A percentile compares a stretch with the other conserved stretches of the same genome.
phyloP scores from a whole-genome alignment of 176 grass and related monocot genomes.

The Triticum monococcum region DNA sequence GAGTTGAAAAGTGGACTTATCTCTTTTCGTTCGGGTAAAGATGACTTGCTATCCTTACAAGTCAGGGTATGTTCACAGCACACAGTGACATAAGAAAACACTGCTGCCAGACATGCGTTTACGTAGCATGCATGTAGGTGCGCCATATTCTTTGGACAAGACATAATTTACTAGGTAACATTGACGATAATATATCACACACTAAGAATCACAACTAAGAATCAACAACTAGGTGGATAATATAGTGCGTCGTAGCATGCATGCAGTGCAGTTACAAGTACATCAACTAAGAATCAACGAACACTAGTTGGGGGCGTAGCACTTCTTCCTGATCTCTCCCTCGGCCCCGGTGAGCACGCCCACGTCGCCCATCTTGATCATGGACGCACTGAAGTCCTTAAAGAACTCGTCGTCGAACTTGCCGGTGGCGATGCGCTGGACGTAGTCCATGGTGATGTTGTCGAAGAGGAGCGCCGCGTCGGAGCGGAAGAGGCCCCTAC shows the following conservation, averaged over 20 bases:
- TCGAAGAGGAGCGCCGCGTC: not conserved
- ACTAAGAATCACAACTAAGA: too few species aligned
- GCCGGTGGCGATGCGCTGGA: not conserved
- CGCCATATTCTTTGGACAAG: too few species aligned
- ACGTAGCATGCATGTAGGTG: not conserved
- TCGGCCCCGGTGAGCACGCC: conserved; percentile 24
- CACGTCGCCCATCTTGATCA: conserved; percentile 30
- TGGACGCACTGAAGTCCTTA: not conserved
- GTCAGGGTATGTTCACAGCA: not conserved
- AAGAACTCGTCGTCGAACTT: not conserved
- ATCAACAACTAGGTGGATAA: not conserved
- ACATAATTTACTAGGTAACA: not conserved
- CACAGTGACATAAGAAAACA: not conserved
- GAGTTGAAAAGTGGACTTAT: too few species aligned
- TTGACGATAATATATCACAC: not conserved
- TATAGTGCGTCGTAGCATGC: not conserved
- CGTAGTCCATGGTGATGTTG: not conserved
- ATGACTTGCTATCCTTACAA: not conserved
- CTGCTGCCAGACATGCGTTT: not conserved
- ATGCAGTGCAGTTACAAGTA: not conserved
- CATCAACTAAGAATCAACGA: not conserved
- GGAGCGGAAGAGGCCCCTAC: conserved; percentile 5
- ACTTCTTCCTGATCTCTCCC: conserved; percentile 33
- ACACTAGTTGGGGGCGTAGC: not conserved
- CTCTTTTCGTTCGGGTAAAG: too few species aligned